Conservation (phyloP, 2,329 filamentous ascomycete genomes). For the Hypoxylon sp. region DNA sequence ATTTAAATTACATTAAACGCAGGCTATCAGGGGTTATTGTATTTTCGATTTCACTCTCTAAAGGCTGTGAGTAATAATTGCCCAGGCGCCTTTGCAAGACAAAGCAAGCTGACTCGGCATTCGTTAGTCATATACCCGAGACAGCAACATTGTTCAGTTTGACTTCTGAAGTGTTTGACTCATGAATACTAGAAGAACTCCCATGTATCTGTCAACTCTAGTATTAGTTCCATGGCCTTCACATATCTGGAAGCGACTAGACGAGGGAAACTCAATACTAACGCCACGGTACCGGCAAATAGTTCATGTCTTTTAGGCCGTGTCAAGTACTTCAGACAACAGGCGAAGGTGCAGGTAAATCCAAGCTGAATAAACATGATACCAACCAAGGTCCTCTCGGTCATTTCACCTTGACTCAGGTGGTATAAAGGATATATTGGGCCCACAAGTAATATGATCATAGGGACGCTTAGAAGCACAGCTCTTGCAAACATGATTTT, state of each 20-base stretch:
- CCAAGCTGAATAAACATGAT: conserved; percentile 38
- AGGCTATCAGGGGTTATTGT: no score
- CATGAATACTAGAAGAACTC: conserved; percentile 30
- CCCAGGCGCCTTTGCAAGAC: no score
- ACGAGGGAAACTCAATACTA: conserved; percentile 12
- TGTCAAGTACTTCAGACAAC: conserved; percentile 31
- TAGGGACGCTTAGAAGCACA: conserved; percentile 8
- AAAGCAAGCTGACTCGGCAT: no score
- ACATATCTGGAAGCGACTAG: no score
- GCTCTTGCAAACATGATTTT: not conserved
- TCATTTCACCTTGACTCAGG: conserved; percentile 32
- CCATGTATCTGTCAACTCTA: conserved; percentile 26
- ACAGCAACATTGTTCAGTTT: no score
- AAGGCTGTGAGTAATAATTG: no score
- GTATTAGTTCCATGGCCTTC: no score
- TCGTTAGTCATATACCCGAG: no score
- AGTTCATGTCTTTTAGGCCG: conserved; percentile 35
- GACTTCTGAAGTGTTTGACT: conserved; percentile 24
- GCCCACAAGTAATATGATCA: conserved; percentile 23
- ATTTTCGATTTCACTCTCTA: no score
- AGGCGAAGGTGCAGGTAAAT: conserved; percentile 29
- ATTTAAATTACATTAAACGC: no score
- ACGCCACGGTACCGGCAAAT: conserved; percentile 36
- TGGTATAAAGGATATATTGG: conserved; percentile 35
- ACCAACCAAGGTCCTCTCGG: conserved; percentile 5